A percentile compares a stretch with the other conserved stretches of the same genome.
phyloP scores from a whole-genome alignment of 768 basidiomycete species.

The Agrocybe chaxingu region DNA sequence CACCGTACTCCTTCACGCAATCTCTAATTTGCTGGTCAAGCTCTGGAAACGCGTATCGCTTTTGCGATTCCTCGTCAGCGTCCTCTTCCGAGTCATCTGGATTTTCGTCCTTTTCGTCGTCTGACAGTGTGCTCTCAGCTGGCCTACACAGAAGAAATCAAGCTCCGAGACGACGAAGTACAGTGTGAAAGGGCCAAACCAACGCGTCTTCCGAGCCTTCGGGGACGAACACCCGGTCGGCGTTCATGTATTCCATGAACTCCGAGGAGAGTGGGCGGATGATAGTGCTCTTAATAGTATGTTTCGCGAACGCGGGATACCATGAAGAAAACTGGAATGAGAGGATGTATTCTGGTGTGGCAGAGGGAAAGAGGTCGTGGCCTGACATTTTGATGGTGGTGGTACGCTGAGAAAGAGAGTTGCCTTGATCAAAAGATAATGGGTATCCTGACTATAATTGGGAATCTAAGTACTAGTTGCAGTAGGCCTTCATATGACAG shows the following conservation, averaged over 20 bases:
- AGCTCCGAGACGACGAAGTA: background rate
- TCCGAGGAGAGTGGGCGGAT: slow-evolving; percentile 62
- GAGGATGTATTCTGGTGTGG: slow-evolving; percentile 51
- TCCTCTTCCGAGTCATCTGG: slow-evolving; percentile 24
- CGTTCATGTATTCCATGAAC: slow-evolving; percentile 71
- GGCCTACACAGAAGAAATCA: slow-evolving; percentile 32
- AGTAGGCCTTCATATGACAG: slow-evolving; percentile 1
- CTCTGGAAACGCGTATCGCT: slow-evolving; percentile 70
- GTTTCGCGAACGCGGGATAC: slow-evolving; percentile 66
- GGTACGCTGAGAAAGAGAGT: background rate
- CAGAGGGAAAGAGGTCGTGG: slow-evolving; percentile 46
- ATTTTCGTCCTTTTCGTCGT: slow-evolving; percentile 42
- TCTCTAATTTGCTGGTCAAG: slow-evolving; percentile 71
- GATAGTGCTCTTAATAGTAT: slow-evolving; percentile 71
- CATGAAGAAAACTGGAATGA: slow-evolving; percentile 83
- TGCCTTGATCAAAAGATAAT: background rate
- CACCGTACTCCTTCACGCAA: slow-evolving; percentile 66
- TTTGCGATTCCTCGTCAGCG: slow-evolving; percentile 30
- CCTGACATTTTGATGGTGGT: slow-evolving; percentile 4
- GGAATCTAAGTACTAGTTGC: slow-evolving; percentile 12
- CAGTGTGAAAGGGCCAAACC: slow-evolving; percentile 24
- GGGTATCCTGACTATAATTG: background rate
- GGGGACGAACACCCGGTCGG: slow-evolving; percentile 84
- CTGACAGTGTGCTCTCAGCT: slow-evolving; percentile 54
- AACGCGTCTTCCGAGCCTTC: slow-evolving; percentile 78